Conservation (phyloP, 169 alveolate genomes). For the Babesia microti region DNA sequence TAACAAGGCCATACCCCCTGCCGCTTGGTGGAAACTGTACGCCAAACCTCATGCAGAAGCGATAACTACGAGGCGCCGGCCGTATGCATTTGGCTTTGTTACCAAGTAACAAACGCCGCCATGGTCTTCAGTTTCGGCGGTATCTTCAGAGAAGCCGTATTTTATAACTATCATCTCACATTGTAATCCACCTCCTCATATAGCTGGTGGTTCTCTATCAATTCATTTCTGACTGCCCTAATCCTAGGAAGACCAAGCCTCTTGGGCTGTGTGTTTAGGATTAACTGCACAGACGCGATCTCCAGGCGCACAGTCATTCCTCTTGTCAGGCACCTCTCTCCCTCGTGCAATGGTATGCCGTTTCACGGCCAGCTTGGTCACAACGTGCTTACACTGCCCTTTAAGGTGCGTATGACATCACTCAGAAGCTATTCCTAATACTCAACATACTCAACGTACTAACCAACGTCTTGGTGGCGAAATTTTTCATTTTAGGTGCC, state of each 20-base stretch:
- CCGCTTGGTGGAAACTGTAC: constrained; percentile 74
- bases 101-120: constrained; percentile 73
- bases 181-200: constrained; percentile 23
- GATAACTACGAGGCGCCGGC: constrained; percentile 75
- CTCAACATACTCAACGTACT: constrained; percentile 31
- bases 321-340: constrained; percentile 53
- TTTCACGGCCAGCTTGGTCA: constrained; percentile 72
- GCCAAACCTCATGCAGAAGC: constrained; percentile 44
- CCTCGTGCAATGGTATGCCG: constrained; percentile 71
- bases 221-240: constrained; percentile 44
- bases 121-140: constrained; percentile 72
- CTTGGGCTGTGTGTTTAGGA: constrained; percentile 73
- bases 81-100: constrained; percentile 66
- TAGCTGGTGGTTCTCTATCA: constrained; percentile 55
- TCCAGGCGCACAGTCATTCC: constrained; percentile 59
- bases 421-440: constrained; percentile 28
- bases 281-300: constrained; percentile 73
- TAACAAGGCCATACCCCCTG: constrained; percentile 48
- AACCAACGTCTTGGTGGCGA: constrained; percentile 26
- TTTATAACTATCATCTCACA: constrained; percentile 57
- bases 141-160: constrained; percentile 57
- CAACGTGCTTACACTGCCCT: constrained; percentile 52
- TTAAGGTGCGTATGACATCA: constrained; percentile 36
- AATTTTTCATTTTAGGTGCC: too few species aligned
- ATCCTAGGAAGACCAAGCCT: constrained; percentile 67